These are phyloP conservation scores for Kwoniella europaea DNA, from an alignment of 768 basidiomycete genomes.

Conservation along the genomic window DNA sequence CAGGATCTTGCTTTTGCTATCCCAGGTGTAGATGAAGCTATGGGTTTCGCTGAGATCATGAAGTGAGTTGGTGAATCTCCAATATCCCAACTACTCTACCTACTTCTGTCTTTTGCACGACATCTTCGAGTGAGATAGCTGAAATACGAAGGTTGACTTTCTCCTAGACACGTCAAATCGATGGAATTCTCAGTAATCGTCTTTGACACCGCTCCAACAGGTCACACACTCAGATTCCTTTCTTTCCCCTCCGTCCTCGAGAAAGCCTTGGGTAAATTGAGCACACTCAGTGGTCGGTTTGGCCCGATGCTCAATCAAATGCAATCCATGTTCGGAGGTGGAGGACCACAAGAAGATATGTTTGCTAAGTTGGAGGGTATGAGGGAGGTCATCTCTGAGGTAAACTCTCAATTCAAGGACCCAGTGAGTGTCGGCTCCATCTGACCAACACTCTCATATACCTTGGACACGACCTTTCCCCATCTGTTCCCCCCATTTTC, in stretches of 20 bases:
- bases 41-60: conserved; percentile 99
- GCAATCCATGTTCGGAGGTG: conserved; percentile 95
- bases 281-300: conserved; percentile 88
- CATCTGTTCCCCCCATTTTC: neutral
- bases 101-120: no score
- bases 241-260: conserved; percentile 99
- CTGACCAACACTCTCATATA: neutral
- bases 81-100: no score
- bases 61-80: conserved; percentile 67
- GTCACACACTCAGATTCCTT: conserved; percentile 95
- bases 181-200: conserved; percentile 99
- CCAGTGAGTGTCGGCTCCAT: conserved; percentile 66
- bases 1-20: conserved; percentile 99
- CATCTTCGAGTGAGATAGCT: no score
- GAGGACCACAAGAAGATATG: conserved; percentile 94
- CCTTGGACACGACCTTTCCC: neutral
- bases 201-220: conserved; percentile 98
- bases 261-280: conserved; percentile 94
- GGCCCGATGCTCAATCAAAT: conserved; percentile 98
- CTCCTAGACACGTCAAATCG: conserved; percentile 90
- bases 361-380: conserved; percentile 97
- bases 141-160: neutral
- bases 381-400: conserved; percentile 95
- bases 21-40: conserved; percentile 98
- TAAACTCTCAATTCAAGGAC: conserved; percentile 99